phyloP scores from a whole-genome alignment of 2,329 filamentous ascomycete genomes.

The Kalmusia sp. region DNA sequence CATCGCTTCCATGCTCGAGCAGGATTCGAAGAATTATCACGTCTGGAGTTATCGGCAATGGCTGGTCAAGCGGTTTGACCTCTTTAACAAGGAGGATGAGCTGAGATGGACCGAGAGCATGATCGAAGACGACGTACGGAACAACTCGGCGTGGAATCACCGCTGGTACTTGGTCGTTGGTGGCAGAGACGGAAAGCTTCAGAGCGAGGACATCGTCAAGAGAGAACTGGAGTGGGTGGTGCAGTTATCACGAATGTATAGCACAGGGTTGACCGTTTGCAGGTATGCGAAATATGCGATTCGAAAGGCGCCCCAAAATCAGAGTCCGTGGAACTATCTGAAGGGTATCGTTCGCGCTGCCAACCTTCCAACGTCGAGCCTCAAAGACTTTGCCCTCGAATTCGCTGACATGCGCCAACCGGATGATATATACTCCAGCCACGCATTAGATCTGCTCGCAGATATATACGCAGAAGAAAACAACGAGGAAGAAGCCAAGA shows the following conservation, averaged over 20 bases:
- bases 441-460: conserved; percentile 74
- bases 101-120: conserved; percentile 74
- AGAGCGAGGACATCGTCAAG: conserved; percentile 66
- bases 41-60: conserved; percentile 95
- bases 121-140: conserved; percentile 82
- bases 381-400: conserved; percentile 61
- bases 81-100: conserved; percentile 65
- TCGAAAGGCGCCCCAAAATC: conserved; percentile 84
- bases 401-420: conserved; percentile 60
- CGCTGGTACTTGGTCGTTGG: conserved; percentile 91
- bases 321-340: conserved; percentile 93
- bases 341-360: conserved; percentile 76
- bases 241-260: background rate
- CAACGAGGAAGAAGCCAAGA: conserved; percentile 67
- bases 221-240: conserved; percentile 72
- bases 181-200: conserved; percentile 52
- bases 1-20: conserved; percentile 77
- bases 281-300: conserved; percentile 73
- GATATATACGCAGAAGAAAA: conserved; percentile 66
- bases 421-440: conserved; percentile 64
- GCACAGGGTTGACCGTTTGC: conserved; percentile 22
- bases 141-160: conserved; percentile 98
- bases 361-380: conserved; percentile 55
- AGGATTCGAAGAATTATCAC: conserved; percentile 97
- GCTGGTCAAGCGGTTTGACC: conserved; percentile 69